A percentile compares a stretch with the other conserved stretches of the same genome.
Conservation (phyloP, 208 protist species). For the Herpetomonas tarakana region DNA sequence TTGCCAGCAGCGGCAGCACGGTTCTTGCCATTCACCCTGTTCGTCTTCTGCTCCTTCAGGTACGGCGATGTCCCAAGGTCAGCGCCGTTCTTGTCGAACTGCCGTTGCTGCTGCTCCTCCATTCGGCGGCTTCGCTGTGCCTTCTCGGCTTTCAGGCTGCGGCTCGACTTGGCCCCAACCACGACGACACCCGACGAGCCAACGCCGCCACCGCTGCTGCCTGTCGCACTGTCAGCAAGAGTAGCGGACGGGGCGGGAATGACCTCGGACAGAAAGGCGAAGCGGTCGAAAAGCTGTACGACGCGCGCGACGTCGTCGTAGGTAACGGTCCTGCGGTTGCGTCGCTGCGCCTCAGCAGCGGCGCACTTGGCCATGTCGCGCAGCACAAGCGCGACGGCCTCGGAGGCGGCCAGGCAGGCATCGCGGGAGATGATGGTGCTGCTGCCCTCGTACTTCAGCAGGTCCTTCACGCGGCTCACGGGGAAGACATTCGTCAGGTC, state of each 20-base stretch:
- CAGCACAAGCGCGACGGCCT: conserved; percentile 62
- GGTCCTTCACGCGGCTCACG: conserved; percentile 52
- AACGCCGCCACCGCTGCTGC: too few species aligned
- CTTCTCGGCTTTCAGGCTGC: too few species aligned
- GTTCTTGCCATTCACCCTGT: too few species aligned
- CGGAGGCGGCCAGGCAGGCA: conserved; percentile 36
- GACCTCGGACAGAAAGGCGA: conserved; percentile 54
- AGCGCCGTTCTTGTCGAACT: too few species aligned
- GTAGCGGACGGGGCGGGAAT: too few species aligned
- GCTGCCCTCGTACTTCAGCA: conserved; percentile 60
- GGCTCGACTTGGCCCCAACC: too few species aligned
- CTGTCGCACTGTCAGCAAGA: too few species aligned
- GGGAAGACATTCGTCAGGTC: conserved; percentile 30
- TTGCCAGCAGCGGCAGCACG: neutral
- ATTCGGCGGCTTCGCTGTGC: too few species aligned
- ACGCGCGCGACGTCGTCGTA: conserved; percentile 69
- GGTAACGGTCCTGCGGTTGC: conserved; percentile 48
- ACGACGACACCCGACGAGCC: too few species aligned
- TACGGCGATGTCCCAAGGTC: too few species aligned
- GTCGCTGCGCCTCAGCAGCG: conserved; percentile 44
- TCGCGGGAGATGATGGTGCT: conserved; percentile 52
- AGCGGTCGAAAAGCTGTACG: conserved; percentile 65
- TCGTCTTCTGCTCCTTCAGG: too few species aligned
- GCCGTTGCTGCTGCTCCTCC: too few species aligned
- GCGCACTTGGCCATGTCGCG: conserved; percentile 50